A percentile compares a stretch with the other conserved stretches of the same genome.
phyloP scores from a whole-genome alignment of 1,284 basidiomycete species.

The Austroboletus novae-zelandiae region DNA sequence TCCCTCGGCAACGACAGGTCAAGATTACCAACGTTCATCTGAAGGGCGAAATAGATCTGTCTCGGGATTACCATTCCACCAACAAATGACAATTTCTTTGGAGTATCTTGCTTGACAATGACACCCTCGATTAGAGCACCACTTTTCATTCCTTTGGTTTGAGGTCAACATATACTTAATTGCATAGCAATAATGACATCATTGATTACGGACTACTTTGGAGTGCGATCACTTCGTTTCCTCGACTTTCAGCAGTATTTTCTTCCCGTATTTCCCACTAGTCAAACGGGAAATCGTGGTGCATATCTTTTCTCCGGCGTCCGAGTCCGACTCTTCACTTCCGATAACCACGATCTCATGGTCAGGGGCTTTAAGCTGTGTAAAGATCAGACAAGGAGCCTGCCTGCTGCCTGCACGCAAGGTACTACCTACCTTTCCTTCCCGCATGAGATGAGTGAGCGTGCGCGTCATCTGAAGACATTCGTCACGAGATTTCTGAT shows the following conservation, averaged over 20 bases:
- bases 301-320: slow-evolving; percentile 48
- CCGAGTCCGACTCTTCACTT: slow-evolving; percentile 48
- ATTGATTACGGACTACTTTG: background rate
- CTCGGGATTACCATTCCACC: slow-evolving; percentile 59
- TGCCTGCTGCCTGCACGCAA: background rate
- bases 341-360: slow-evolving; percentile 63
- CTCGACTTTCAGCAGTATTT: slow-evolving; percentile 63
- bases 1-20: slow-evolving; percentile 69
- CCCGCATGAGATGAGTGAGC: slow-evolving; percentile 50
- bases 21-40: slow-evolving; percentile 88
- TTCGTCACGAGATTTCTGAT: slow-evolving; percentile 40
- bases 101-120: too few species aligned
- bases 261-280: slow-evolving; percentile 64
- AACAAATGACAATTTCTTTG: slow-evolving; percentile 13
- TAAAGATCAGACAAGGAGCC: slow-evolving; percentile 1
- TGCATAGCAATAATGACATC: background rate
- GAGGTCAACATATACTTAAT: background rate
- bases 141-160: background rate
- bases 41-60: slow-evolving; percentile 80
- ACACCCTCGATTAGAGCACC: too few species aligned
- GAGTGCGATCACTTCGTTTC: slow-evolving; percentile 15
- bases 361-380: slow-evolving; percentile 61
- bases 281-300: slow-evolving; percentile 48
- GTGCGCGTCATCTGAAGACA: slow-evolving; percentile 45
- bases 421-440: slow-evolving; percentile 49